phyloP scores from a whole-genome alignment of 495 filamentous ascomycete species.

The Aspergillus leporis region DNA sequence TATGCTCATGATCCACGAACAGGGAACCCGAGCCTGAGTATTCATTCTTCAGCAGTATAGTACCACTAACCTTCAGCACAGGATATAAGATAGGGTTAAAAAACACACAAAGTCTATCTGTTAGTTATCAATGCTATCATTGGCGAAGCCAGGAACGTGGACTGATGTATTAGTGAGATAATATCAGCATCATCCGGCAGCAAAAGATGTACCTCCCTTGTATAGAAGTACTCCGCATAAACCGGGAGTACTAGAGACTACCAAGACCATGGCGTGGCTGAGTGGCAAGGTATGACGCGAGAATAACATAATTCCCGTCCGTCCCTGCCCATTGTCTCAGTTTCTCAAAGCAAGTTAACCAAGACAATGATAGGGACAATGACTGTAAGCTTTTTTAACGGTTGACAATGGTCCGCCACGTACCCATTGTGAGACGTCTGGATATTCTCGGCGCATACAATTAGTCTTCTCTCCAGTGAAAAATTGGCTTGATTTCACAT shows the following conservation, averaged over 20 bases:
- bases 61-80: background rate
- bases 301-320: background rate
- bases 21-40: too few relatives aligned
- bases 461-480: background rate
- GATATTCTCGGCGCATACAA: background rate
- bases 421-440: background rate
- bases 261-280: background rate
- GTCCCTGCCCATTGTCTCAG: background rate
- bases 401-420: too few relatives aligned
- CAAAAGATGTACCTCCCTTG: background rate
- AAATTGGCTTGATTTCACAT: too few relatives aligned
- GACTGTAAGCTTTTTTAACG: background rate
- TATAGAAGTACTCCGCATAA: background rate
- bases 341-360: background rate
- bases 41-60: background rate
- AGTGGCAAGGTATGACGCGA: background rate
- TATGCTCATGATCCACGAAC: too few relatives aligned
- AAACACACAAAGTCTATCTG: background rate
- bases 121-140: background rate
- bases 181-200: background rate
- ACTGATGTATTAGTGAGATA: background rate
- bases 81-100: background rate
- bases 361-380: background rate
- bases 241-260: background rate
- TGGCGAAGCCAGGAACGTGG: background rate